A percentile compares a stretch with the other conserved stretches of the same genome.
Evolutionary conservation across 805 yeast species (phyloP).

Genomic region (Barnettozyma californica): DNA sequence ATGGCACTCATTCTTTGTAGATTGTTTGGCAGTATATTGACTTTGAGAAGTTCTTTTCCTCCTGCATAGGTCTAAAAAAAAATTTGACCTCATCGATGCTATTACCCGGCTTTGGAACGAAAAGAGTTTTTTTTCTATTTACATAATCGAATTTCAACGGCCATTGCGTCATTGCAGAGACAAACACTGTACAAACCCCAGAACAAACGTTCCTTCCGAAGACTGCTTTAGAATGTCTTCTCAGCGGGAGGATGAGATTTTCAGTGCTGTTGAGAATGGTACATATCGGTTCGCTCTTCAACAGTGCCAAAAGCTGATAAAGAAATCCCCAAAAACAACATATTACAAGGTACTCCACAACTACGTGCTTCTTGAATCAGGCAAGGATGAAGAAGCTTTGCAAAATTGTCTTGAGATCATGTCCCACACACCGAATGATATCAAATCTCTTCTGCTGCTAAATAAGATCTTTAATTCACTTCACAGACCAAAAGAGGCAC

Average conservation of each 20-base stretch:
- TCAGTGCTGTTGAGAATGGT: conserved; percentile 45
- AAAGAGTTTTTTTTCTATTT: neutral
- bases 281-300: conserved; percentile 49
- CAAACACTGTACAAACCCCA: no score
- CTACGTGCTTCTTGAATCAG: conserved; percentile 27
- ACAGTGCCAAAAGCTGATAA: conserved; percentile 41
- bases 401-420: conserved; percentile 17
- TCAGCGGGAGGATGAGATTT: conserved; percentile 30
- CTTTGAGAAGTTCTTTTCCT: neutral
- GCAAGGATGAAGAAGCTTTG: conserved; percentile 28
- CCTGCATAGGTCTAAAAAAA: neutral
- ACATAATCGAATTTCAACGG: neutral
- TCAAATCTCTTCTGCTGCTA: conserved; percentile 44
- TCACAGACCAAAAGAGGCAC: conserved; percentile 36
- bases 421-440: conserved; percentile 46
- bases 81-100: conserved; percentile 9
- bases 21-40: no score
- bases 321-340: conserved; percentile 51
- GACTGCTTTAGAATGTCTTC: conserved; percentile 17
- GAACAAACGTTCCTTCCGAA: neutral
- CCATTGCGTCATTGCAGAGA: no score
- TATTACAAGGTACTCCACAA: conserved; percentile 37
- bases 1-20: conserved; percentile 55
- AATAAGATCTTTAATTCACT: conserved; percentile 38
- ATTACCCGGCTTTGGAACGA: conserved; percentile 3